Evolutionary conservation across 1,139 yeast genomes (phyloP), one percentile per base, ranked within the genome.

Genomic region (Scheffersomyces insectosa): DNA sequence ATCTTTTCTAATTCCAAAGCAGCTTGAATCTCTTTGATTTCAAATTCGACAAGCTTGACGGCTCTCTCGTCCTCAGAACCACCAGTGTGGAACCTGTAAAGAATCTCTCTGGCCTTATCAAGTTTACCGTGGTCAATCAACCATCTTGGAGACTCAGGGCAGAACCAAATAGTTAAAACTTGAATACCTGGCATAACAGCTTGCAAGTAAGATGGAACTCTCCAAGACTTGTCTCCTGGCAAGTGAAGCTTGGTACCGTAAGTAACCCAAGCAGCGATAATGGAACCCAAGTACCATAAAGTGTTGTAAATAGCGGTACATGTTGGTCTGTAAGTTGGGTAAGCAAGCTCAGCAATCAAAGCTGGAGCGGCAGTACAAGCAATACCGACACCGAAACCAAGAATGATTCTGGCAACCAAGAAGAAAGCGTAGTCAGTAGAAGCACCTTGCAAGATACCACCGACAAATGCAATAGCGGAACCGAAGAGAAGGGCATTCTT

Each of bases 81-180:
- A 42, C 77, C 79, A 33, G 63, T 68, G 52, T 77, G 81, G 44
- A 55, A 62, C 49, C 64, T 68, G 13, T 72, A 55, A 44, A 82
- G 66, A 1, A 56, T 43, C 16, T 36, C 38, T 31, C 54, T 61
- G 2, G 85, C 83, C 15, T 65, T 62, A 3, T 64, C 65, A 12
- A 61, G 48, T 28, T 68, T 56, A 4, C 70, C 72, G 27, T 64
- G 63, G 13, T 71, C 60, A 9, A 79, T 66, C 31, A 79, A 62
- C 70, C 72, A 80, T 42, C 86, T 65, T 2, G 87, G 87, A 3
- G 83, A 75, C 53, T 82, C 87, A 1, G 87, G 80, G 23, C 70
- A 65, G 86, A 20, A 81, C 68, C 41, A 51, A 10, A 40, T 39
- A 38, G 46, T 45, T 8, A 48, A 59, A 33, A 50, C 46, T 38